These are phyloP conservation scores for Fragosphaeria purpurea DNA, from an alignment of 2,329 filamentous ascomycete genomes.

Conservation along the genomic window DNA sequence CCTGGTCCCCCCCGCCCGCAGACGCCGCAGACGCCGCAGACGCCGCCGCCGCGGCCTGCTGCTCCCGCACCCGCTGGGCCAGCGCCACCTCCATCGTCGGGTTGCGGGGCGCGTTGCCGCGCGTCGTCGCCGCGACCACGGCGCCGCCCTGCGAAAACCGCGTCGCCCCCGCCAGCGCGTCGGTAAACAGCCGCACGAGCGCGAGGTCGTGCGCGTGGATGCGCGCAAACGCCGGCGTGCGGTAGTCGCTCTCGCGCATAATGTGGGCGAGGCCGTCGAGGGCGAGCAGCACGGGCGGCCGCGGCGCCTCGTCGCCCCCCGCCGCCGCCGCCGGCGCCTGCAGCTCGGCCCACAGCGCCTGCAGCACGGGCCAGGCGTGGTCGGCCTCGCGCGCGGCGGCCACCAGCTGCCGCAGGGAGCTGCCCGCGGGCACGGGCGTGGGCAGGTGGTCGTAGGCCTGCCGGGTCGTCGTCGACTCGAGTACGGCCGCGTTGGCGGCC, in stretches of 20 bases:
- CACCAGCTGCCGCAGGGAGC: conserved; percentile 60
- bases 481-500: conserved; percentile 59
- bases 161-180: conserved; percentile 54
- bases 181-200: conserved; percentile 64
- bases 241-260: conserved; percentile 71
- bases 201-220: conserved; percentile 82
- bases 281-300: conserved; percentile 57
- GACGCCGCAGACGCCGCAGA: neutral
- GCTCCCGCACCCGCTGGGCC: conserved; percentile 39
- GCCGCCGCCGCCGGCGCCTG: conserved; percentile 31
- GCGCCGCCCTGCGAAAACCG: conserved; percentile 63
- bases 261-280: conserved; percentile 74
- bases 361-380: conserved; percentile 69
- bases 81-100: conserved; percentile 62
- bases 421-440: conserved; percentile 51
- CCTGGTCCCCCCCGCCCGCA: no score
- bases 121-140: conserved; percentile 63
- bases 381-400: conserved; percentile 65
- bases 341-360: conserved; percentile 74
- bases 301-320: conserved; percentile 20
- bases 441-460: conserved; percentile 33
- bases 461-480: conserved; percentile 40
- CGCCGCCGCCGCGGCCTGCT: conserved; percentile 10
- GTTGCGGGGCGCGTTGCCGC: conserved; percentile 56
- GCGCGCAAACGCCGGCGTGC: conserved; percentile 55